These are phyloP conservation scores for Ormosia semicastrata DNA, from an alignment of 306 rosid species.

Conservation along the genomic window DNA sequence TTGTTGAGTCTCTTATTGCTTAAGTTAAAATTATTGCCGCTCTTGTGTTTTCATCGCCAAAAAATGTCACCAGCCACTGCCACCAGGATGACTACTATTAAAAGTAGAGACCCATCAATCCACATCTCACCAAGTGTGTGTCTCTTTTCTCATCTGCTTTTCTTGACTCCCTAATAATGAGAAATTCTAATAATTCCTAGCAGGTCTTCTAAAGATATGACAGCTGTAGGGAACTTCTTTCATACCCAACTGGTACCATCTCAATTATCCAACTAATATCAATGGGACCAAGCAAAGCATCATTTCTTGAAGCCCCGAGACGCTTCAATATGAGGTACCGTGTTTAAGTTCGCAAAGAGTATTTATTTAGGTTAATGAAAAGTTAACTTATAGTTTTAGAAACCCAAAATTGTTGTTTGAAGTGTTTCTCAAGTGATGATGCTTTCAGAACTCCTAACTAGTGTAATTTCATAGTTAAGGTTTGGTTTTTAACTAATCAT, in stretches of 20 bases:
- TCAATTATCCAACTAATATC: constrained; percentile 7
- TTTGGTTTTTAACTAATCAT: constrained; percentile 33
- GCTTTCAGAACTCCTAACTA: constrained; percentile 25
- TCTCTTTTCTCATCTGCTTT: constrained; percentile 16
- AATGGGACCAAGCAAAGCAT: constrained; percentile 32
- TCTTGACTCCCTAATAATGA: constrained; percentile 19
- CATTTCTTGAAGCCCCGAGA: background rate
- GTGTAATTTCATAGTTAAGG: background rate
- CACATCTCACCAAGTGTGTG: constrained; percentile 26
- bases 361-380: background rate
- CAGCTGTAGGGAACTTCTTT: constrained; percentile 25
- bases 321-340: background rate
- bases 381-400: background rate
- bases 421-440: constrained; percentile 40
- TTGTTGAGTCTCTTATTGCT: background rate
- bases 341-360: constrained; percentile 10
- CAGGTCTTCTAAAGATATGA: constrained; percentile 31
- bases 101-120: constrained; percentile 25
- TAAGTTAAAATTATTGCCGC: constrained; percentile 29
- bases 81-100: background rate
- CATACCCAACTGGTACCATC: background rate
- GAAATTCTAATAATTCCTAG: background rate
- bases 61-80: background rate
- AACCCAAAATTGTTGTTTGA: constrained; percentile 5
- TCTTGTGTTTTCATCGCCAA: background rate